Percentiles rank a stretch among this genome's conserved stretches.
These are phyloP conservation scores for Alternaria hordeiaustralica DNA, from an alignment of 2,329 filamentous ascomycete genomes.

Conservation along the genomic window DNA sequence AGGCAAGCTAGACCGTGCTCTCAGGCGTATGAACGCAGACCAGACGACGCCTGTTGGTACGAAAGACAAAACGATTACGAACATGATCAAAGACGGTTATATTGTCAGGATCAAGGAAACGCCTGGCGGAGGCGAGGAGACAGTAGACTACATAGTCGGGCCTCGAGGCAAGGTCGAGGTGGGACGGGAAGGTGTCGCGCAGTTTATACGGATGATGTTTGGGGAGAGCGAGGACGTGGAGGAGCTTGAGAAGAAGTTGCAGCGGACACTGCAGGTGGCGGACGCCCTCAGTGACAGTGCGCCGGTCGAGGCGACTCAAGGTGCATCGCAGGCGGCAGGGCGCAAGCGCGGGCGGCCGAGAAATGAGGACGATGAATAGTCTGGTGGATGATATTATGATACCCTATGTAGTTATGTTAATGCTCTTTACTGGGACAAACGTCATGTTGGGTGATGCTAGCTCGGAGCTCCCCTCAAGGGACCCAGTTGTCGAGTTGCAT, in stretches of 20 bases:
- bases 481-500: constrained; percentile 10
- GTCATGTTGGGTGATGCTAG: background rate
- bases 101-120: constrained; percentile 75
- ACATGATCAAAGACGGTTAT: constrained; percentile 83
- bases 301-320: constrained; percentile 7
- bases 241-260: constrained; percentile 43
- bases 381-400: background rate
- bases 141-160: constrained; percentile 82
- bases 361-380: constrained; percentile 13
- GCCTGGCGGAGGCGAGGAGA: constrained; percentile 75
- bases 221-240: constrained; percentile 42
- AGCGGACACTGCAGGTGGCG: constrained; percentile 41
- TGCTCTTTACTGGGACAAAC: background rate
- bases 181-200: constrained; percentile 75
- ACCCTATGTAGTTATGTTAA: background rate
- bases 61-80: constrained; percentile 76
- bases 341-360: constrained; percentile 27
- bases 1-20: constrained; percentile 76
- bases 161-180: constrained; percentile 86
- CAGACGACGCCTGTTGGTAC: constrained; percentile 74
- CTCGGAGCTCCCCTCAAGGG: constrained; percentile 3
- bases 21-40: constrained; percentile 77
- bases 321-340: constrained; percentile 13
- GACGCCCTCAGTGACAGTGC: constrained; percentile 21
- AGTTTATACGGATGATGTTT: constrained; percentile 61